These are phyloP conservation scores for Lachancea kluyveri DNA, from an alignment of 805 yeast species.

Conservation along the genomic window DNA sequence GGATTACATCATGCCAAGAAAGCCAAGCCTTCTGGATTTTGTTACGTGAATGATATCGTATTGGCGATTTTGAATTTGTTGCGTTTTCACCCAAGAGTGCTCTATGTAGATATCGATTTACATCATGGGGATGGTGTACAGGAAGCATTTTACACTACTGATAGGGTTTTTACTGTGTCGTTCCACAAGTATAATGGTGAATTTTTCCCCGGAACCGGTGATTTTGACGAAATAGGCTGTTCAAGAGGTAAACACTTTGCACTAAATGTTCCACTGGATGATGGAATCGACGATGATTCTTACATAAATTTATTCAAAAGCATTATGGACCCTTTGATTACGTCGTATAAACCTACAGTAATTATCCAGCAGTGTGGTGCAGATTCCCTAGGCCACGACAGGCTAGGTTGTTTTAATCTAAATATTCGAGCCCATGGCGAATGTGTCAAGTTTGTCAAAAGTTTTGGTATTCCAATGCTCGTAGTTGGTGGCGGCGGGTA, in stretches of 20 bases:
- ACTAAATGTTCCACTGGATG: slow-evolving; percentile 85
- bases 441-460: slow-evolving; percentile 83
- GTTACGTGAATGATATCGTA: slow-evolving; percentile 87
- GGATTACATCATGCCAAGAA: slow-evolving; percentile 92
- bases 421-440: slow-evolving; percentile 93
- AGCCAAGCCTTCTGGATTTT: slow-evolving; percentile 84
- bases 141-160: slow-evolving; percentile 89
- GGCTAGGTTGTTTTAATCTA: slow-evolving; percentile 89
- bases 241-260: slow-evolving; percentile 87
- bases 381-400: slow-evolving; percentile 88
- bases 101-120: slow-evolving; percentile 84
- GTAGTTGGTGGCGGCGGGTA: slow-evolving; percentile 98
- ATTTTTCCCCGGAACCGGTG: slow-evolving; percentile 97
- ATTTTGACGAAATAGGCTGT: slow-evolving; percentile 80
- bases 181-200: slow-evolving; percentile 90
- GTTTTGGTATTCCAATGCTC: slow-evolving; percentile 84
- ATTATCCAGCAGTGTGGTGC: slow-evolving; percentile 98
- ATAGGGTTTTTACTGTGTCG: slow-evolving; percentile 84
- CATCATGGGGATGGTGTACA: slow-evolving; percentile 97
- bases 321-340: slow-evolving; percentile 83
- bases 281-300: slow-evolving; percentile 92
- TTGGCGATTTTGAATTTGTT: slow-evolving; percentile 73
- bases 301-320: slow-evolving; percentile 73
- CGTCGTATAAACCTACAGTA: slow-evolving; percentile 87
- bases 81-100: slow-evolving; percentile 77